Percentiles rank a stretch among this genome's conserved stretches.
These are phyloP conservation scores for Fusarium temperatum DNA, from an alignment of 2,329 filamentous ascomycete species.

Conservation along the genomic window DNA sequence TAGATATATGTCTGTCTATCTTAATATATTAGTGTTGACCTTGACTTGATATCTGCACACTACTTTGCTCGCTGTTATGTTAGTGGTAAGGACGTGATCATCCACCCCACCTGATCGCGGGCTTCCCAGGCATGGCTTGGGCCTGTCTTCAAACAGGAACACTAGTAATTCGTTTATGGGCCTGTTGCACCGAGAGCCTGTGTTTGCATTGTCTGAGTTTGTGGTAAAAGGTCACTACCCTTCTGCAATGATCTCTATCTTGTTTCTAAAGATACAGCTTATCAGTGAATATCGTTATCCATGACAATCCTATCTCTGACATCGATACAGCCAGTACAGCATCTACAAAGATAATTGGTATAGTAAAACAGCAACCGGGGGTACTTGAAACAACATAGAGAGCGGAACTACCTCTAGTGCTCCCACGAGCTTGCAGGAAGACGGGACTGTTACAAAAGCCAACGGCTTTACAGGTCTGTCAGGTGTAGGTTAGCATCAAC, in stretches of 20 bases:
- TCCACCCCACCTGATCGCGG: neutral
- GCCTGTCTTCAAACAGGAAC: neutral
- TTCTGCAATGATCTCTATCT: too few species aligned
- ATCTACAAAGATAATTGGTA: neutral
- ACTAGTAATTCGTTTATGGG: neutral
- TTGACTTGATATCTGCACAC: too few species aligned
- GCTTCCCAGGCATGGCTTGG: neutral
- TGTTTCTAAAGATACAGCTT: neutral
- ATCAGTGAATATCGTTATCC: neutral
- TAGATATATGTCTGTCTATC: neutral
- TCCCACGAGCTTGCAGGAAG: neutral
- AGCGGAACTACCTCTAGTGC: neutral
- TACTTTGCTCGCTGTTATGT: neutral
- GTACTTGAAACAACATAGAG: neutral
- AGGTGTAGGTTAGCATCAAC: neutral
- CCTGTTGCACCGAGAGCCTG: neutral
- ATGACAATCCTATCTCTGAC: neutral
- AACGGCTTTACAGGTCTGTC: neutral
- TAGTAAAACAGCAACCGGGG: too few species aligned
- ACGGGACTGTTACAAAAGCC: neutral
- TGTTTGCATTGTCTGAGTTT: too few species aligned
- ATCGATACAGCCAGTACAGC: neutral
- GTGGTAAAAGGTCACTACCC: too few species aligned
- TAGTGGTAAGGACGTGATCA: neutral
- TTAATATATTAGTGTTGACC: too few species aligned